These are phyloP conservation scores for Trichopus zeylanicus DNA, from an alignment of 116 monocot genomes.

Conservation along the genomic window DNA sequence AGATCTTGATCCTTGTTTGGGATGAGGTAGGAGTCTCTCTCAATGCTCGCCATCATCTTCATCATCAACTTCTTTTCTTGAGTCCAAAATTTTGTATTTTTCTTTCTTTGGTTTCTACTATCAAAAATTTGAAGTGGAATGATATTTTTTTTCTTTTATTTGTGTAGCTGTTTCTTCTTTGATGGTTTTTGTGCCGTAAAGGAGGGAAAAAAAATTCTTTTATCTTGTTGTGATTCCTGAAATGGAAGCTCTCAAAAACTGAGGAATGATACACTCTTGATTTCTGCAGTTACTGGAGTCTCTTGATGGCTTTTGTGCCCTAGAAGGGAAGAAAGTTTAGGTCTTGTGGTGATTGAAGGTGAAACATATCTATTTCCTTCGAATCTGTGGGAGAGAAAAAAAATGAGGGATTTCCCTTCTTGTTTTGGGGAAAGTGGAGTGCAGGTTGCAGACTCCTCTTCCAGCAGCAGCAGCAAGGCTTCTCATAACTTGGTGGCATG, in stretches of 20 bases:
- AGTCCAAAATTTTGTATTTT: neutral
- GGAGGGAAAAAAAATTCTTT: no score
- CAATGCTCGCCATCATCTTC: neutral
- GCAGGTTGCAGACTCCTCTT: conserved; percentile 57
- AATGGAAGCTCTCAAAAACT: no score
- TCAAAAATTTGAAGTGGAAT: no score
- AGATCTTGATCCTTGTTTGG: neutral
- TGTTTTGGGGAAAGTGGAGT: conserved; percentile 85
- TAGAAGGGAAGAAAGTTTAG: neutral
- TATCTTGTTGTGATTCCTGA: no score
- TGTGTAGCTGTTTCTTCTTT: no score
- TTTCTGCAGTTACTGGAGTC: no score
- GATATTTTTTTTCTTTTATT: no score
- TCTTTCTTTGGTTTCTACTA: neutral
- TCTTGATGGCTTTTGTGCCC: no score
- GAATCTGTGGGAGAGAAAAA: neutral
- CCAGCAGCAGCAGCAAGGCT: conserved; percentile 22
- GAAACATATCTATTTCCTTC: neutral
- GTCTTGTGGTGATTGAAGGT: neutral
- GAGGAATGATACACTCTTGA: no score
- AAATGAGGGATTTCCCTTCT: conserved; percentile 87
- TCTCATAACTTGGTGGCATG: conserved; percentile 53
- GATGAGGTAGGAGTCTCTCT: conserved; percentile 2
- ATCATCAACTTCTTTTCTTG: neutral
- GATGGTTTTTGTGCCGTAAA: no score